phyloP scores from a whole-genome alignment of 2,329 filamentous ascomycete species.

The Fusarium robinianum region DNA sequence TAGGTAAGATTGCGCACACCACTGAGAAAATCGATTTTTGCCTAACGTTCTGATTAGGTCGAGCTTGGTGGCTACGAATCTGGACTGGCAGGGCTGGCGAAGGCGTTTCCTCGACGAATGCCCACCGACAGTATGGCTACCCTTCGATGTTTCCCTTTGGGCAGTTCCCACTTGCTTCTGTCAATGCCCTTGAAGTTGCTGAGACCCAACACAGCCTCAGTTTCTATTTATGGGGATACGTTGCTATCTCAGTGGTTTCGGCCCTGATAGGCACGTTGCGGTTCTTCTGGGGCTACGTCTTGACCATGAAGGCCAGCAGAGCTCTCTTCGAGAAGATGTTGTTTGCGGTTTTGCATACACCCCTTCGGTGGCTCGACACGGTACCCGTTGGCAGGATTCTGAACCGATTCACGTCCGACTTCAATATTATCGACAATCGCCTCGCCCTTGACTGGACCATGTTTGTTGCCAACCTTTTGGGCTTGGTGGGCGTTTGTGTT shows the following conservation, averaged over 20 bases:
- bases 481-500: conserved; percentile 67
- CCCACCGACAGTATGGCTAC: conserved; percentile 44
- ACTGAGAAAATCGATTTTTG: not conserved
- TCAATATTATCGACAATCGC: conserved; percentile 71
- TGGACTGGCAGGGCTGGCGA: conserved; percentile 55
- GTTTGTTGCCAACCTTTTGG: conserved; percentile 62
- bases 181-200: conserved; percentile 38
- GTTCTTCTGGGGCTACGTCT: conserved; percentile 66
- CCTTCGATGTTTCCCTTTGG: conserved; percentile 53
- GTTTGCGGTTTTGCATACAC: conserved; percentile 69
- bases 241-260: conserved; percentile 66
- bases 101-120: conserved; percentile 27
- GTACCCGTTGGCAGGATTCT: conserved; percentile 76
- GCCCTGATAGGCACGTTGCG: conserved; percentile 64
- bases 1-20: conserved; percentile 48
- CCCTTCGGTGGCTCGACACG: conserved; percentile 80
- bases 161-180: conserved; percentile 49
- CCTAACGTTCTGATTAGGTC: conserved; percentile 42
- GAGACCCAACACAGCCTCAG: conserved; percentile 48
- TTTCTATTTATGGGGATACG: conserved; percentile 74
- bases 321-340: conserved; percentile 69
- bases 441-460: conserved; percentile 67
- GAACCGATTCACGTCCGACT: conserved; percentile 79
- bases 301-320: conserved; percentile 71
- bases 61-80: conserved; percentile 67